Conservation (phyloP, 2,329 filamentous ascomycete genomes). For the Nigrospora osmanthi region DNA sequence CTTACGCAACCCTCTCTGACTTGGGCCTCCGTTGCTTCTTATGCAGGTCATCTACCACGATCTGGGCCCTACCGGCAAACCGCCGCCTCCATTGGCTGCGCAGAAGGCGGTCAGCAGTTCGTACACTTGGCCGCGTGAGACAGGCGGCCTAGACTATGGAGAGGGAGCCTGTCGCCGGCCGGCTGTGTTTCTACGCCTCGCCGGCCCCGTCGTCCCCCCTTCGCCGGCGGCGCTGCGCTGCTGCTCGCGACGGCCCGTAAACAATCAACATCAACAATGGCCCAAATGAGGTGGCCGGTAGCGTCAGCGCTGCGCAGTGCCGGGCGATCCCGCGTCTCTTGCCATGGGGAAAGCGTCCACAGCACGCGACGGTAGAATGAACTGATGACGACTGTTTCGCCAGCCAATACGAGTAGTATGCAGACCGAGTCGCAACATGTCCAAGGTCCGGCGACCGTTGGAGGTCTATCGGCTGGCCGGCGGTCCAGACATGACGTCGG, state of each 20-base stretch:
- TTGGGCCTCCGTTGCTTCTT: not conserved
- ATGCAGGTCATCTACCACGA: not conserved
- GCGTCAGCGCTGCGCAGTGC: too few relatives aligned
- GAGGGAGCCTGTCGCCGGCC: too few relatives aligned
- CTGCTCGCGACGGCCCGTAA: not conserved
- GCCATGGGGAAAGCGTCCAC: not conserved
- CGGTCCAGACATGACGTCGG: conserved; percentile 1
- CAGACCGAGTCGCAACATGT: too few relatives aligned
- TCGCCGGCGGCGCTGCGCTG: too few relatives aligned
- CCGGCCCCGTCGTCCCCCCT: too few relatives aligned
- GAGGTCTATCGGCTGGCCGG: not conserved
- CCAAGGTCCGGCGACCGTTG: not conserved
- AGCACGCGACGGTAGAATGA: not conserved
- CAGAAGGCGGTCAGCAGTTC: conserved; percentile 1
- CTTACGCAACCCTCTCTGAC: not conserved
- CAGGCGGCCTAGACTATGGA: too few relatives aligned
- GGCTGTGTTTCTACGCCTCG: too few relatives aligned
- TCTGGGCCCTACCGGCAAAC: too few relatives aligned
- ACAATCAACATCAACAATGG: not conserved
- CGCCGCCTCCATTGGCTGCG: not conserved
- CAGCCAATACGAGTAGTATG: not conserved
- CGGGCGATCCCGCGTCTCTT: not conserved
- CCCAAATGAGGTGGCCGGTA: too few relatives aligned
- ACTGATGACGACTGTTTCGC: conserved; percentile 1
- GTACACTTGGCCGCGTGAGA: not conserved